These are phyloP conservation scores for Cercospora sp. DNA, from an alignment of 2,329 filamentous ascomycete genomes.

Conservation along the genomic window DNA sequence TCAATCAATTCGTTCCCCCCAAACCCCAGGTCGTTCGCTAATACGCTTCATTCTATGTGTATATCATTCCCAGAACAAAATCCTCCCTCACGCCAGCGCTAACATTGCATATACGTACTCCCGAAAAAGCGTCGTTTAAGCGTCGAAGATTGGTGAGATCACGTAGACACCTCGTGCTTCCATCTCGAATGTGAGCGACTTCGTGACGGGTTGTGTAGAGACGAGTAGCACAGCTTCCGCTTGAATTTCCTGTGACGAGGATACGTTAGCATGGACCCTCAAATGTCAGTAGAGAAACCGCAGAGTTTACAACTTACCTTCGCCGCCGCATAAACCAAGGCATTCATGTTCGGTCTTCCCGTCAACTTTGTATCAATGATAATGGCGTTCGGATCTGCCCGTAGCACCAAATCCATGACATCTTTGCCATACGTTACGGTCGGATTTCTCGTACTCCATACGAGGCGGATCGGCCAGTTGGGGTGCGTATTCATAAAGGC, in stretches of 20 bases:
- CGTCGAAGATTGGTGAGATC: background rate
- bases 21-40: background rate
- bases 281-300: no score
- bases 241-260: slow-evolving; percentile 41
- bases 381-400: slow-evolving; percentile 62
- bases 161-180: slow-evolving; percentile 2
- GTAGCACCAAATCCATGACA: slow-evolving; percentile 59
- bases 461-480: slow-evolving; percentile 56
- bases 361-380: slow-evolving; percentile 65
- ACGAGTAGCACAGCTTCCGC: slow-evolving; percentile 73
- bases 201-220: slow-evolving; percentile 67
- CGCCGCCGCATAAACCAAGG: background rate
- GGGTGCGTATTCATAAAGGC: slow-evolving; percentile 57
- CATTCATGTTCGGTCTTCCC: slow-evolving; percentile 6
- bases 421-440: slow-evolving; percentile 61
- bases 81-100: background rate
- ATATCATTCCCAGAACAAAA: background rate
- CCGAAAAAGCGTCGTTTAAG: background rate
- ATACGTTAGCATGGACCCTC: background rate
- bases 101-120: background rate
- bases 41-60: background rate
- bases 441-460: slow-evolving; percentile 68
- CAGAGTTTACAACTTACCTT: background rate
- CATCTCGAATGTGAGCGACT: slow-evolving; percentile 27
- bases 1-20: background rate